Evolutionary conservation across 75 land plant genomes (phyloP).

Genomic region (Gnetum montanum): DNA sequence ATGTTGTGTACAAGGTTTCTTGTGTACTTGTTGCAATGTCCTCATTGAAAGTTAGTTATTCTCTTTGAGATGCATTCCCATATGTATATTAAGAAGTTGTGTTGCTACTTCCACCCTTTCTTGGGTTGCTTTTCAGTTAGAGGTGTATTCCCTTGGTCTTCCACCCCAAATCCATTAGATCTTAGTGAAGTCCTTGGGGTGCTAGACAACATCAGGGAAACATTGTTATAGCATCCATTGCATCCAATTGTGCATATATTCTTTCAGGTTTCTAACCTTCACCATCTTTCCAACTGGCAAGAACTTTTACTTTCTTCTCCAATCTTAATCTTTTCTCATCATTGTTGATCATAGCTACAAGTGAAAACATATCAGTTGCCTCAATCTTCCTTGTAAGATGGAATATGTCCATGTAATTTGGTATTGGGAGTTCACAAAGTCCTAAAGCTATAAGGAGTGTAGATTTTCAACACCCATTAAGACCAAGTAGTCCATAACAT

Average conservation of each 20-base stretch:
- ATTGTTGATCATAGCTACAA: conserved; percentile 69
- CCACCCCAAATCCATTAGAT: no score
- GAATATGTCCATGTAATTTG: conserved; percentile 91
- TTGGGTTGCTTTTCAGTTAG: no score
- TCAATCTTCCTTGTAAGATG: conserved; percentile 82
- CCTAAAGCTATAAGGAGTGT: conserved; percentile 77
- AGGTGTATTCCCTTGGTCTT: no score
- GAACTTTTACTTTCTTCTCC: conserved; percentile 73
- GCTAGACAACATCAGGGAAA: no score
- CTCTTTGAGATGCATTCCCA: no score
- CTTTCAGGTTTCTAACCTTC: conserved; percentile 72
- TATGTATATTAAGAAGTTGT: no score
- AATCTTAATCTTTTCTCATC: conserved; percentile 75
- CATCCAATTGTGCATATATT: conserved; percentile 76
- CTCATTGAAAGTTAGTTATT: no score
- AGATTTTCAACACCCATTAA: conserved; percentile 95
- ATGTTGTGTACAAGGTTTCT: no score
- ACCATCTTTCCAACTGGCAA: conserved; percentile 72
- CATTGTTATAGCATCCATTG: no score
- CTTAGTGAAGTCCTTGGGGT: no score
- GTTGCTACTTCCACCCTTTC: no score
- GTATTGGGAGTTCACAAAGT: conserved; percentile 72
- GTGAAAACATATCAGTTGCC: conserved; percentile 84
- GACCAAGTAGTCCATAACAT: conserved; percentile 89
- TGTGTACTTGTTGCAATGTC: no score